A percentile compares a stretch with the other conserved stretches of the same genome.
These are phyloP conservation scores for Aspergillus sp. DNA, from an alignment of 2,329 filamentous ascomycete species.

Conservation along the genomic window DNA sequence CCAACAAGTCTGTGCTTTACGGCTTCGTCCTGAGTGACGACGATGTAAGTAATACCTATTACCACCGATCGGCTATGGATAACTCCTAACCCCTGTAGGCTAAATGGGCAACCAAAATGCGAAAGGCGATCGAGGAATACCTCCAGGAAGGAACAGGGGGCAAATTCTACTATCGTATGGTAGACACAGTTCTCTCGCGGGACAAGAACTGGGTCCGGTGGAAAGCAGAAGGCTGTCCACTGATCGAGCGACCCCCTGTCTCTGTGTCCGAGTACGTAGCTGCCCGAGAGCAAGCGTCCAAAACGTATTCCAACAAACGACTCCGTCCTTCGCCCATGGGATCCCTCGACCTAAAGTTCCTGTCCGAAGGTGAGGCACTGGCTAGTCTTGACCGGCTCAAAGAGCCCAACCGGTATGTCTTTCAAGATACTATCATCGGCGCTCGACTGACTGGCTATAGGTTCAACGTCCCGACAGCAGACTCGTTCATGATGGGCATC, in stretches of 20 bases:
- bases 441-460: constrained; percentile 26
- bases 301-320: constrained; percentile 63
- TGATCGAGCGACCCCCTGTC: constrained; percentile 71
- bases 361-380: constrained; percentile 59
- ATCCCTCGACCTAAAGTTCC: constrained; percentile 69
- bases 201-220: constrained; percentile 99
- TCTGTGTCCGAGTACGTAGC: constrained; percentile 61
- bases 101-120: constrained; percentile 77
- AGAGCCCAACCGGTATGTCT: constrained; percentile 45
- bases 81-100: constrained; percentile 44
- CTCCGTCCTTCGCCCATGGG: constrained; percentile 63
- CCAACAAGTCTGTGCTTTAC: constrained; percentile 86
- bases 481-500: constrained; percentile 66
- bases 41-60: constrained; percentile 52
- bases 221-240: constrained; percentile 91
- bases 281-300: constrained; percentile 60
- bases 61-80: constrained; percentile 48
- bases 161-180: constrained; percentile 91
- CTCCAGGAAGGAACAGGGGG: constrained; percentile 74
- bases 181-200: constrained; percentile 87
- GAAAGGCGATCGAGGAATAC: constrained; percentile 71
- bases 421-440: background rate
- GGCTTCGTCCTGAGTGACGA: constrained; percentile 72
- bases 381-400: constrained; percentile 64
- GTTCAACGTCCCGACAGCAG: constrained; percentile 62